Evolutionary conservation across 2,329 filamentous ascomycete species (phyloP).

Genomic region (Gaeumannomyces sp.): DNA sequence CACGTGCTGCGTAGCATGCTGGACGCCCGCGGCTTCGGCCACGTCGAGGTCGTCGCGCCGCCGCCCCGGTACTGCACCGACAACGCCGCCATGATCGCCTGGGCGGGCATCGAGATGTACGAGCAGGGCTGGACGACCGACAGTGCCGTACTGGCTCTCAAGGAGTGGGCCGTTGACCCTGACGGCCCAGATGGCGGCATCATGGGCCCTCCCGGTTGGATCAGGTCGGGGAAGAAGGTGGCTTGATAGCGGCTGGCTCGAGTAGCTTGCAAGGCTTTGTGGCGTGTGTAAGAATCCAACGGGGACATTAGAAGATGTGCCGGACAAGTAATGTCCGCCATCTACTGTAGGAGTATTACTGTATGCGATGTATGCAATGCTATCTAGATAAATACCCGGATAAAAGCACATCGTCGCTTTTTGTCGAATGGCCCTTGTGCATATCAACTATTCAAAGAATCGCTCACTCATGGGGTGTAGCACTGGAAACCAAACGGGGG

Average conservation of each 20-base stretch:
- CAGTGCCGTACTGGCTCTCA: slow-evolving; percentile 51
- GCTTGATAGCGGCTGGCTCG: not conserved
- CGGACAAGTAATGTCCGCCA: too few species aligned
- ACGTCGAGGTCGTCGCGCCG: slow-evolving; percentile 65
- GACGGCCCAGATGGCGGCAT: slow-evolving; percentile 57
- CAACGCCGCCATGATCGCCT: slow-evolving; percentile 96
- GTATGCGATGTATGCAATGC: not conserved
- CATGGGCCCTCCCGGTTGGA: slow-evolving; percentile 50
- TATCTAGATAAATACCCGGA: not conserved
- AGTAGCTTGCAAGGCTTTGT: too few species aligned
- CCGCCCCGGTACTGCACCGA: slow-evolving; percentile 78
- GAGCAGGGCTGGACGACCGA: slow-evolving; percentile 65
- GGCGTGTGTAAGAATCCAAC: too few species aligned
- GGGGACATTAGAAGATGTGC: too few species aligned
- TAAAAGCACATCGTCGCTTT: not conserved
- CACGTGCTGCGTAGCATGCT: slow-evolving; percentile 55
- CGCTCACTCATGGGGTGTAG: not conserved
- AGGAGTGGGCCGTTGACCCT: slow-evolving; percentile 71
- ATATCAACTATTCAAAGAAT: too few species aligned
- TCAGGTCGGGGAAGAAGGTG: slow-evolving; percentile 17
- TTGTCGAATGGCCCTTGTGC: too few species aligned
- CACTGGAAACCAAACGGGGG: not conserved
- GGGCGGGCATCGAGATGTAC: slow-evolving; percentile 91
- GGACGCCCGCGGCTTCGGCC: slow-evolving; percentile 56
- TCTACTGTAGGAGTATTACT: not conserved